Evolutionary conservation across 75 land plant genomes (phyloP), one percentile per base, ranked within the genome.

Genomic region (Pseudotsuga menziesii): DNA sequence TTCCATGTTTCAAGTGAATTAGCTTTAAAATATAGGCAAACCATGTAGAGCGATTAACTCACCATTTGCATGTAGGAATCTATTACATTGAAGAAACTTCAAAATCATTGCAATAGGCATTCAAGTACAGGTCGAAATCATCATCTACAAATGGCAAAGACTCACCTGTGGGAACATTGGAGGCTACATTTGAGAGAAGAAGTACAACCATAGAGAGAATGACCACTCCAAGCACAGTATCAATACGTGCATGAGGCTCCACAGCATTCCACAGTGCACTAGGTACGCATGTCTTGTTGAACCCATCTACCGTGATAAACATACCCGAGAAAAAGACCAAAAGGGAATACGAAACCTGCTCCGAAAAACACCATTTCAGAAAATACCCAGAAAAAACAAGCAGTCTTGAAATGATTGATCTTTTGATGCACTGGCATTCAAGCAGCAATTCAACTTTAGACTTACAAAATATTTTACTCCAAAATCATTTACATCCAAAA

Each of bases 161-260:
- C 75, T 64, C 75, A 93, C 96, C 96, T 41, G 96, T 93, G 16
- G 96, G 96, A 8, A 93, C 96, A 80, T 91, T 93, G 27, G 96
- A 93, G 77, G 88, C 96, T 62, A 91, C 66, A 75, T 93, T 93
- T 59, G 94, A 93, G 69, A 93, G 91, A 58, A 91, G 72, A 60
- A 89, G 78, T 35, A 93, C 82, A 32, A 91, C 92, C 26, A 86
- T 8, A 2, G 92, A 75, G 12, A 93, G 85, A 57, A 86, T 79
- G 52, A 86, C 78, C 25, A 81, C 35, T 17, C 96, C 96, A 63
- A 75, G 69, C 23, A 59, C 73, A 59, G 64, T 75, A 62, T 91
- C 66, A 41, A 91, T 91, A 9, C 76, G 75, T 58, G 96, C 80
- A 79, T 93, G 81, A 5, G 94, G 90, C 77, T 91, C 96, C 73